phyloP scores from a whole-genome alignment of 371 early-diverging fungal genomes.

The Fennellomyces sp. region DNA sequence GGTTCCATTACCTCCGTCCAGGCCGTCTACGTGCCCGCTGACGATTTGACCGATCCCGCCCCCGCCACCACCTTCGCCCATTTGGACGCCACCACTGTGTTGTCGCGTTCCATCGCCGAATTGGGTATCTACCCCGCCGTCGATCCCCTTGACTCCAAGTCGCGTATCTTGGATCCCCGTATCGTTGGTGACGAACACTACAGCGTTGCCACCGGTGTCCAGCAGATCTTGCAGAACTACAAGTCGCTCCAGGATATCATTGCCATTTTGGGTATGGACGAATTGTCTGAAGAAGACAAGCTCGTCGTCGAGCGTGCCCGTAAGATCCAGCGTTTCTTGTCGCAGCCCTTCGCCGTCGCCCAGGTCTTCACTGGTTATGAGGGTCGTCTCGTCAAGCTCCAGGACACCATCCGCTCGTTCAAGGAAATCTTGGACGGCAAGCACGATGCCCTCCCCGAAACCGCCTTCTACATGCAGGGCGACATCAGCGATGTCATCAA shows the following conservation, averaged over 20 bases:
- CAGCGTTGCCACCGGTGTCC: constrained; percentile 89
- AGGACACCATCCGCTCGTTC: constrained; percentile 97
- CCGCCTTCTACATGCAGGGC: constrained; percentile 98
- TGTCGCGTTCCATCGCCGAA: constrained; percentile 97
- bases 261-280: constrained; percentile 96
- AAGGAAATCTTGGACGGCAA: constrained; percentile 96
- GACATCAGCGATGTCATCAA: constrained; percentile 93
- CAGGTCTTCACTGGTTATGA: constrained; percentile 98
- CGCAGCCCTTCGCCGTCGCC: constrained; percentile 97
- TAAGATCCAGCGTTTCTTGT: constrained; percentile 97
- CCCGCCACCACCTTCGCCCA: constrained; percentile 99
- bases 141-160: constrained; percentile 98
- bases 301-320: constrained; percentile 95
- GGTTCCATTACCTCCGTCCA: constrained; percentile 98
- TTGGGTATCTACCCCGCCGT: constrained; percentile 99
- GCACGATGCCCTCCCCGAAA: constrained; percentile 89
- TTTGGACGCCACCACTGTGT: constrained; percentile 98
- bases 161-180: constrained; percentile 95
- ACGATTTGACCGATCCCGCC: constrained; percentile 99
- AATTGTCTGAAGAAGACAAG: constrained; percentile 98
- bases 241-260: constrained; percentile 97
- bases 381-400: constrained; percentile 91
- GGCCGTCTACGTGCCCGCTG: constrained; percentile 99
- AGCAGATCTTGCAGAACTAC: constrained; percentile 94
- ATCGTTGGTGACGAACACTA: constrained; percentile 95